A percentile compares a stretch with the other conserved stretches of the same genome.
Evolutionary conservation across 2,329 filamentous ascomycete species (phyloP).

Genomic region (Penicillium polonicum): DNA sequence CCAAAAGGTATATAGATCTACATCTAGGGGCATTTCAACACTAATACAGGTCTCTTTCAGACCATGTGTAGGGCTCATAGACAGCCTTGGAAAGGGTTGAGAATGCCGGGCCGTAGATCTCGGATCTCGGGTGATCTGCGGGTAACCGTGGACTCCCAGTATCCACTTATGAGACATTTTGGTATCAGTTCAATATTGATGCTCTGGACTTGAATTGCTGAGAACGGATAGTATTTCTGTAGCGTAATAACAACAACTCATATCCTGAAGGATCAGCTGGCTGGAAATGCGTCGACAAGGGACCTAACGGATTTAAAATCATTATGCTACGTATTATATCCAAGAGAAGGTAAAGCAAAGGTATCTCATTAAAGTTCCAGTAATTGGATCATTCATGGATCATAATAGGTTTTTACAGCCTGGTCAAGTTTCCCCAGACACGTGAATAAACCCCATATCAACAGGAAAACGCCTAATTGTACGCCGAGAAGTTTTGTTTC

Average conservation of each 20-base stretch:
- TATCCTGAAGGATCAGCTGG: neutral
- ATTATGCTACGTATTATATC: neutral
- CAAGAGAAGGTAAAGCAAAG: neutral
- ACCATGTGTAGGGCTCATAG: neutral
- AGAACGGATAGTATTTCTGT: neutral
- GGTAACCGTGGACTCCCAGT: neutral
- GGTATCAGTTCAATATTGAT: neutral
- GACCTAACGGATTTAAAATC: neutral
- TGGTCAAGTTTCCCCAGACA: neutral
- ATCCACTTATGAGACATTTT: neutral
- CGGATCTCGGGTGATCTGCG: neutral
- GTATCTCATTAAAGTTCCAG: constrained; percentile 7
- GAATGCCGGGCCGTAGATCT: neutral
- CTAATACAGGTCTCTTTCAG: neutral
- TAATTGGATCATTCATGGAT: constrained; percentile 3
- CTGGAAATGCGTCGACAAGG: neutral
- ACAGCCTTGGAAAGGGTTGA: too few relatives aligned
- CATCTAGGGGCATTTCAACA: neutral
- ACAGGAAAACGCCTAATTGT: constrained; percentile 9
- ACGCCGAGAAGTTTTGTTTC: neutral
- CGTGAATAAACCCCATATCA: constrained; percentile 1
- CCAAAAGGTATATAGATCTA: neutral
- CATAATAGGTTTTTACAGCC: constrained; percentile 10
- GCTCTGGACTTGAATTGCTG: neutral
- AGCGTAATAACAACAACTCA: neutral